These are phyloP conservation scores for Silybum marianum DNA, from an alignment of 129 eudicot species.

Conservation along the genomic window DNA sequence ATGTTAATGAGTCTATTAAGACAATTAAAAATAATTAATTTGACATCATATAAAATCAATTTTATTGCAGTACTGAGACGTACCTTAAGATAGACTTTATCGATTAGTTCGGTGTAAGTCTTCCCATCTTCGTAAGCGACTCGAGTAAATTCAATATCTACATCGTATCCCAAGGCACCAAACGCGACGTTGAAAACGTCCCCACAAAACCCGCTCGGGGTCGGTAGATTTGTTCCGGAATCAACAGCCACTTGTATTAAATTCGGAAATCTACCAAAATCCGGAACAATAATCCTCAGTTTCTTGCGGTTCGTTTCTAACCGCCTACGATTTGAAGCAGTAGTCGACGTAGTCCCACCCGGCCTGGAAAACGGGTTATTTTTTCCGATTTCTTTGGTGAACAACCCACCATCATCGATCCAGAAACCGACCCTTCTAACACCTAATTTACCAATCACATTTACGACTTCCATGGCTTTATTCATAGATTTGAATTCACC, in stretches of 20 bases:
- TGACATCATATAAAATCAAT: no score
- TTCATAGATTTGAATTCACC: conserved; percentile 45
- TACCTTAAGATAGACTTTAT: conserved; percentile 13
- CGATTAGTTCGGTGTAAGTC: conserved; percentile 12
- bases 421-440: conserved; percentile 50
- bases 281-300: conserved; percentile 34
- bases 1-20: no score
- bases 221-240: conserved; percentile 4
- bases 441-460: conserved; percentile 45
- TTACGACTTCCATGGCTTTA: conserved; percentile 34
- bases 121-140: neutral
- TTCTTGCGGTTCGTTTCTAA: conserved; percentile 11
- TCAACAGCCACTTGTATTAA: conserved; percentile 9
- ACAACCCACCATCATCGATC: conserved; percentile 33
- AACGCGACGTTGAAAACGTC: conserved; percentile 45
- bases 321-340: conserved; percentile 30
- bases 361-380: no score
- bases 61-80: neutral
- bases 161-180: neutral
- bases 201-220: conserved; percentile 31
- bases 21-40: no score
- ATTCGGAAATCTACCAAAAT: conserved; percentile 6
- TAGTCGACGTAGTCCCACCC: no score
- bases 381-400: conserved; percentile 15
- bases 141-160: conserved; percentile 10